Evolutionary conservation across 768 basidiomycete genomes (phyloP).

Genomic region (Boletellus ananas): DNA sequence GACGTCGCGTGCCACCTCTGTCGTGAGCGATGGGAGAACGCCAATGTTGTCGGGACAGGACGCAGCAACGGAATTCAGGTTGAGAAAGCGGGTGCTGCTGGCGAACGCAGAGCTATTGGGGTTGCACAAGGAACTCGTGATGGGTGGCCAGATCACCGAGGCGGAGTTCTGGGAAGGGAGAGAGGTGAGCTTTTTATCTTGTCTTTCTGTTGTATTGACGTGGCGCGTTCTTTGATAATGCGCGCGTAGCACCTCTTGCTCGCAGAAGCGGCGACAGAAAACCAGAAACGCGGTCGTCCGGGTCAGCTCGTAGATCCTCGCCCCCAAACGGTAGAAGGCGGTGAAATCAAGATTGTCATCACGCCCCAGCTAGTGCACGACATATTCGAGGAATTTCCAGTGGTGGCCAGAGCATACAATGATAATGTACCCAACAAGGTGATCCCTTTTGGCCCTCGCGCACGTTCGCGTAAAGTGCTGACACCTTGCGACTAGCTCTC

Average conservation of each 20-base stretch:
- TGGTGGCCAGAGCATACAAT: constrained; percentile 86
- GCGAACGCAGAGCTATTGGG: constrained; percentile 72
- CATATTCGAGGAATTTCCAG: constrained; percentile 97
- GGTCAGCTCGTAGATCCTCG: constrained; percentile 87
- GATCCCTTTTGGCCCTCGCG: constrained; percentile 10
- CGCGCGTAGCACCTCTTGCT: constrained; percentile 62
- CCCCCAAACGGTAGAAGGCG: constrained; percentile 77
- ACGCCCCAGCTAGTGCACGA: constrained; percentile 91
- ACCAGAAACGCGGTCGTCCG: constrained; percentile 74
- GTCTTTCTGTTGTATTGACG: constrained; percentile 9
- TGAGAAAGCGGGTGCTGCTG: constrained; percentile 77
- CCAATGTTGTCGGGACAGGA: constrained; percentile 57
- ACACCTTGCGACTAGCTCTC: constrained; percentile 52
- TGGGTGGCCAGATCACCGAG: constrained; percentile 80
- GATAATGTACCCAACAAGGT: constrained; percentile 91
- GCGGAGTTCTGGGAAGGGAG: constrained; percentile 97
- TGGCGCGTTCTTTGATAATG: not conserved
- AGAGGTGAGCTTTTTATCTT: constrained; percentile 52
- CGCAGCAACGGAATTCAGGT: constrained; percentile 61
- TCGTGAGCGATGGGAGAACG: constrained; percentile 50
- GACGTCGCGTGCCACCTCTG: constrained; percentile 60
- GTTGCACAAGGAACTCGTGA: constrained; percentile 86
- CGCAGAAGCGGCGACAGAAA: constrained; percentile 70
- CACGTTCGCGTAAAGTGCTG: not conserved
- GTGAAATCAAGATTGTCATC: constrained; percentile 85